Evolutionary conservation across 1,284 basidiomycete species (phyloP), one percentile per base, ranked within the genome.

Genomic region (Ustilago shanxiensis): DNA sequence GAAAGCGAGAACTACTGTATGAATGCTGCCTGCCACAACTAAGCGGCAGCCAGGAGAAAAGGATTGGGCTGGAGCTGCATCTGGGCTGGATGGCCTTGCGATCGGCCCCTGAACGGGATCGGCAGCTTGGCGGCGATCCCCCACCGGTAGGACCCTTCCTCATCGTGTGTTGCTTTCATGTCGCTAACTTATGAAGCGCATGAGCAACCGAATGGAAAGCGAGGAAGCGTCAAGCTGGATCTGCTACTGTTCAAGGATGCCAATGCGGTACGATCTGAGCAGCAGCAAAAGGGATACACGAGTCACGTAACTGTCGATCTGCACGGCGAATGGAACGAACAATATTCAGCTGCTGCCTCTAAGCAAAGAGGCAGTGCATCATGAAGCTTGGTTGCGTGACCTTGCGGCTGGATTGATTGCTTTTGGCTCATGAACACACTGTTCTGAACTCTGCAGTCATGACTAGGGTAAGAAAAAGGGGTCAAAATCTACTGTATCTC

Each of bases 311-410:
- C 47, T 26, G 33, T 26, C 58, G 52, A 66, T 55, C 53, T 28
- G 47, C 18, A 28, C 29, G 28, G 47, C 64, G 35, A 66, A 60
- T 41, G 37, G 35, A 16, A 8, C 39, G 28, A 16, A n/a, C n/a
- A n/a, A n/a, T n/a, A n/a, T n/a, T n/a, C n/a, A n/a, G n/a, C n/a
- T n/a, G n/a, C n/a, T n/a, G n/a, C n/a, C n/a, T n/a, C n/a, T n/a
- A 39, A 39, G 14, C 13, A 39, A 39, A 16, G 55, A 35, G 20
- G 31, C n/a, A 35, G 20, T 26, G 44, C 29, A 26, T n/a, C n/a
- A 20, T 26, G 26, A 13, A 45, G 54, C n/a, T n/a, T 45, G 57
- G 62, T 71, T 65, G 68, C 68, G 62, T 71, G 68, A 71, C 62
- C 58, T 44, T 53, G 22, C 60, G 16, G 10, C 41, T 47, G 35